phyloP scores from a whole-genome alignment of 2,329 filamentous ascomycete species.

The Pochonia chlamydosporia region DNA sequence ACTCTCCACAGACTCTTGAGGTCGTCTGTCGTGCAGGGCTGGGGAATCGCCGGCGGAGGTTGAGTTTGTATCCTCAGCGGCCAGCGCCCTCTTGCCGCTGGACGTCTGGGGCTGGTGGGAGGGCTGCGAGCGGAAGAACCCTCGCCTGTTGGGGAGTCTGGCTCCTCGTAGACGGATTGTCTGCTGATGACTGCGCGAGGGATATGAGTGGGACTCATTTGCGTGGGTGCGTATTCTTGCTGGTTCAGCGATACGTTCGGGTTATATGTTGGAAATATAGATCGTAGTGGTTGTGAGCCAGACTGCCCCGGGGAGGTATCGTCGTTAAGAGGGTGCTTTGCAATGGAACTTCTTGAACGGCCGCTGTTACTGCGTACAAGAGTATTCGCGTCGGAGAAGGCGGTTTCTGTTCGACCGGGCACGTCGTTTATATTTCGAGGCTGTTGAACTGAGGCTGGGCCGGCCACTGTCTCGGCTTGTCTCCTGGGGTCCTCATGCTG shows the following conservation, averaged over 20 bases:
- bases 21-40: constrained; percentile 52
- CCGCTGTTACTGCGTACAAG: constrained; percentile 44
- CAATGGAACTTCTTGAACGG: constrained; percentile 50
- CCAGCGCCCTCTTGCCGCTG: constrained; percentile 12
- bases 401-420: constrained; percentile 42
- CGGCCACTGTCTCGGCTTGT: constrained; percentile 5
- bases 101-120: constrained; percentile 17
- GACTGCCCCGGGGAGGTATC: constrained; percentile 24
- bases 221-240: constrained; percentile 66
- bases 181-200: constrained; percentile 61
- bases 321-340: constrained; percentile 43
- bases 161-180: constrained; percentile 45
- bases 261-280: constrained; percentile 74
- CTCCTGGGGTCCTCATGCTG: background rate
- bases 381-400: constrained; percentile 45
- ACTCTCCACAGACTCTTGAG: constrained; percentile 63
- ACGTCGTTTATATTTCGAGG: constrained; percentile 36
- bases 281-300: constrained; percentile 44
- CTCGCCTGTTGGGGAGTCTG: constrained; percentile 1
- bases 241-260: constrained; percentile 58
- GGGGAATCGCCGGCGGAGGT: constrained; percentile 40
- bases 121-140: constrained; percentile 4
- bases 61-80: constrained; percentile 25
- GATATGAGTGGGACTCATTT: constrained; percentile 57
- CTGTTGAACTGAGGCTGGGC: constrained; percentile 27